Evolutionary conservation across 2,329 filamentous ascomycete species (phyloP), one percentile per base, ranked within the genome.

Genomic region (Claviceps arundinis): DNA sequence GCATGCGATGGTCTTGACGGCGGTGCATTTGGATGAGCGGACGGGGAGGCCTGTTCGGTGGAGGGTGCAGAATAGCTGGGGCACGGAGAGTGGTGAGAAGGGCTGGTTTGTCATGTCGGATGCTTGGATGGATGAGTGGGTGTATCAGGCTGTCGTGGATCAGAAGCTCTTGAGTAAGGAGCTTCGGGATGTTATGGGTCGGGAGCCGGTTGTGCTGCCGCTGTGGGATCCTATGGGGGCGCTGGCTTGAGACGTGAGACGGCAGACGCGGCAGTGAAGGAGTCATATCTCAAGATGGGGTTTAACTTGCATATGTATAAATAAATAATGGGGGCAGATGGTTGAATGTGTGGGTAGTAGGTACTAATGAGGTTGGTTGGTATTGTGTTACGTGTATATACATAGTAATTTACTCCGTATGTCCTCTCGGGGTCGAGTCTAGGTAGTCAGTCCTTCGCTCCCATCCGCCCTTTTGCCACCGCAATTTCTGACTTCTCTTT

Each of bases 31-130:
- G 2, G 83, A 86, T 54, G 72, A 76, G 30, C 69, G 79, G 54
- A 68, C 65, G 1, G 82, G 80, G 1, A 77, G 80, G 66, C 75
- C 81, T 2, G 78, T 89, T 1, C 73, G 89, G 45, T 95, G 89
- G 89, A 74, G 88, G 51, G 87, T 95, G 6, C 85, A 95, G 75
- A 95, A 95, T 64, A 85, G 80, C 52, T 95, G 89, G 89, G 87
- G 85, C 13, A 74, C 80, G 42, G 70, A 62, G 0, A 50, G 13
- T 24, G 89, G 89, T 0, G 78, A 82, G 13, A 81, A 89, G 58
- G 89, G 89, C 0, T 95, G 87, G 77, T 93, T 93, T 63, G 85
- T 95, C 56, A 95, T 94, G 88, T 85, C 76, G 55, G 89, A 95
- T 68, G 72, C 73, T 19, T 87, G 84, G 84, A 83, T 87, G 79